Evolutionary conservation across 2,329 filamentous ascomycete species (phyloP).

Genomic region (Pseudogymnoascus sp.): DNA sequence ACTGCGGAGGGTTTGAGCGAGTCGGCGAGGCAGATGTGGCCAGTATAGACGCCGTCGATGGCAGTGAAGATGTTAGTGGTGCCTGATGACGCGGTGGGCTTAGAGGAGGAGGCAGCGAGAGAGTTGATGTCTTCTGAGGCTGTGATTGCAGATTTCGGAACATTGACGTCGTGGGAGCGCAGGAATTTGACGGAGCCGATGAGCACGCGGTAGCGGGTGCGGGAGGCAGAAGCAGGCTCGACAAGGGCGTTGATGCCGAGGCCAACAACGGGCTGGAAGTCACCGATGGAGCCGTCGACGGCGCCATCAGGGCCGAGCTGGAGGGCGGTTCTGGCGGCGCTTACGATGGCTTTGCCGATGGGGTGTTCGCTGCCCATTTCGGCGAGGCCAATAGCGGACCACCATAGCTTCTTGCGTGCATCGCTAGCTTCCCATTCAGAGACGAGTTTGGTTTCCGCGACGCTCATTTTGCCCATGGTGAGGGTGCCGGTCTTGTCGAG

Average conservation of each 20-base stretch:
- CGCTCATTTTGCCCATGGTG: constrained; percentile 91
- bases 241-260: constrained; percentile 77
- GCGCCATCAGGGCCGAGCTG: constrained; percentile 62
- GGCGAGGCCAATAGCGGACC: constrained; percentile 89
- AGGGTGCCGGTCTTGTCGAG: constrained; percentile 95
- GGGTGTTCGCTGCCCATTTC: constrained; percentile 96
- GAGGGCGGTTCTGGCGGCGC: constrained; percentile 66
- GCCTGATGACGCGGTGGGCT: constrained; percentile 44
- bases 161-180: constrained; percentile 56
- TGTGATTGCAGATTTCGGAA: constrained; percentile 56
- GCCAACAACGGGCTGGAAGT: constrained; percentile 77
- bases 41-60: constrained; percentile 73
- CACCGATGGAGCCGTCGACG: constrained; percentile 74
- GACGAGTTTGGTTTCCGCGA: constrained; percentile 62
- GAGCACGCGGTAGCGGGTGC: constrained; percentile 66
- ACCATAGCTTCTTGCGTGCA: constrained; percentile 72
- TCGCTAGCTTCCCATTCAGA: constrained; percentile 61
- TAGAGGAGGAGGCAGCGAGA: constrained; percentile 32
- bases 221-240: constrained; percentile 63
- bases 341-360: constrained; percentile 79
- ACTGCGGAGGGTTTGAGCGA: constrained; percentile 83
- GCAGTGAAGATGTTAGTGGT: constrained; percentile 89
- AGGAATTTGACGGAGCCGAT: constrained; percentile 78
- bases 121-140: constrained; percentile 52
- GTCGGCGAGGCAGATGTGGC: constrained; percentile 76